Base-by-base conservation (phyloP, 805 yeast genomes). In the Candida railenensis region DNA sequence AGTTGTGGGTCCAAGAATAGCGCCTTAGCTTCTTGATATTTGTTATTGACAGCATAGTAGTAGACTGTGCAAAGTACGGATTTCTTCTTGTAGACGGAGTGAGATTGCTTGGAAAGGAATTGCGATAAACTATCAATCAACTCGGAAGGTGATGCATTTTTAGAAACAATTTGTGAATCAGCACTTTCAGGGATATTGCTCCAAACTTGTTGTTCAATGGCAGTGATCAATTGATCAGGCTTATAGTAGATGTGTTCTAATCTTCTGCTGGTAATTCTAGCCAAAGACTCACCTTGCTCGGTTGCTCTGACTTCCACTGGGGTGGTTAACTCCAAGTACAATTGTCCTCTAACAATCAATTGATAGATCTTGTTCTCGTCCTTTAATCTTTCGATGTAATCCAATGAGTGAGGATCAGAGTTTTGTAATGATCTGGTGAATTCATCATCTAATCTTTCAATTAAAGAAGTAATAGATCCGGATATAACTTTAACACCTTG, bases 381-480 rank as follows among this genome's bases (percentile, higher is more conserved):
- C 67, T 85, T 85, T 62, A 94, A 79, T 66, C 98, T 82, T 55
- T 85, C 87, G 55, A 94, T 80, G 67, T 92, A 94, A 67, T 94
- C 99, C 48, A 89, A 84, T 20, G 97, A 87, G 65, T 94, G 97
- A 39, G 97, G 96, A 67, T 94, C 98, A 59, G 89, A 84, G 55
- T 81, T 81, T 63, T 91, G 90, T 58, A 94, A 78, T 40, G 96
- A 89, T 56, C 85, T 83, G 51, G 87, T 87, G 59, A 91, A 85
- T 73, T 94, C 99, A 61, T 92, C 98, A 63, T 90, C 97, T 52
- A 94, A 78, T 67, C 97, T 85, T 73, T 92, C 99, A 51, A 92
- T 86, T 49, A 87, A 80, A 7, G 97, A 84, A 41, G 87, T 81
- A 41, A 94, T 74, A 22, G 96, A 87, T 41, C 99, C 99, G 50